Evolutionary conservation across 805 yeast genomes (phyloP).

Genomic region (Wickerhamiella slavikovae): DNA sequence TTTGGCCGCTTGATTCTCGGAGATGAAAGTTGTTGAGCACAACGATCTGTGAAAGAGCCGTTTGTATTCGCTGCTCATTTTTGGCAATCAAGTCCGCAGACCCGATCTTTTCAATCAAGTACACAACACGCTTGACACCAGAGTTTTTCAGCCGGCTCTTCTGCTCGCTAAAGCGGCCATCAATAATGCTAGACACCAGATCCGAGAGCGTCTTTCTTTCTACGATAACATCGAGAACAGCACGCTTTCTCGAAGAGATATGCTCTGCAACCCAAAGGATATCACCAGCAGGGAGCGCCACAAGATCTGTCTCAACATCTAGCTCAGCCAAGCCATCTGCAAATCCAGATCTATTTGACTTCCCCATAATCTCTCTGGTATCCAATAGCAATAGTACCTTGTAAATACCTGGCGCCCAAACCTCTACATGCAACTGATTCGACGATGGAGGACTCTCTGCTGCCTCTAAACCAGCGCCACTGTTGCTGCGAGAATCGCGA

Average conservation of each 20-base stretch:
- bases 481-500: background rate
- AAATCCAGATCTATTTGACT: slow-evolving; percentile 51
- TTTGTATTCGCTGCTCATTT: slow-evolving; percentile 37
- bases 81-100: slow-evolving; percentile 12
- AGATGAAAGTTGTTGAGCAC: slow-evolving; percentile 47
- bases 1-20: slow-evolving; percentile 47
- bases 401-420: slow-evolving; percentile 46
- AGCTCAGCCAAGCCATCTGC: slow-evolving; percentile 27
- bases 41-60: slow-evolving; percentile 53
- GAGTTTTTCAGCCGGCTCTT: slow-evolving; percentile 53
- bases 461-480: background rate
- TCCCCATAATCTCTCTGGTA: slow-evolving; percentile 60
- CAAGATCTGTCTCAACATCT: slow-evolving; percentile 31
- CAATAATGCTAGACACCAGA: slow-evolving; percentile 58
- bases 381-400: slow-evolving; percentile 49
- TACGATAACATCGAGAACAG: slow-evolving; percentile 59
- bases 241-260: slow-evolving; percentile 33
- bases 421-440: background rate
- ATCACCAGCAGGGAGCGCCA: slow-evolving; percentile 66
- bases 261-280: slow-evolving; percentile 73
- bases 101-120: slow-evolving; percentile 52
- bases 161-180: slow-evolving; percentile 80
- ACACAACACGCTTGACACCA: slow-evolving; percentile 45
- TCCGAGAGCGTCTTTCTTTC: slow-evolving; percentile 86
- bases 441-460: background rate